A percentile compares a stretch with the other conserved stretches of the same genome.
Evolutionary conservation across 805 yeast genomes (phyloP).

Genomic region (Maudiozyma barnettii): DNA sequence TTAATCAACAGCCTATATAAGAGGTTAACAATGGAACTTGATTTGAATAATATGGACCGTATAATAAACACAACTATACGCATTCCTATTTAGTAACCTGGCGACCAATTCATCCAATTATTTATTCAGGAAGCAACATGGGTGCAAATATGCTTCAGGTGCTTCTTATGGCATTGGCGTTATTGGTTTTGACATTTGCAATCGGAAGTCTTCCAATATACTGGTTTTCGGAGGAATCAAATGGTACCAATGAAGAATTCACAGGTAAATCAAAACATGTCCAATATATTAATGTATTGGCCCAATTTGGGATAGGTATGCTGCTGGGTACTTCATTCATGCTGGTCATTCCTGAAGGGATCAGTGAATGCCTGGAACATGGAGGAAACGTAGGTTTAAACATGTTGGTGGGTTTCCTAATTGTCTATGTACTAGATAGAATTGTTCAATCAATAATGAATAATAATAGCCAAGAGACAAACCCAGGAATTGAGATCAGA

Average conservation of each 20-base stretch:
- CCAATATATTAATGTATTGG: conserved; percentile 27
- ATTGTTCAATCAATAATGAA: conserved; percentile 13
- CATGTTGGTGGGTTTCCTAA: conserved; percentile 40
- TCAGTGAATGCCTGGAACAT: conserved; percentile 31
- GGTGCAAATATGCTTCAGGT: not conserved
- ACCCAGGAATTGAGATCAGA: not conserved
- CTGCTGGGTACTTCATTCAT: conserved; percentile 45
- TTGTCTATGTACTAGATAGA: conserved; percentile 40
- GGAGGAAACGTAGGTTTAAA: conserved; percentile 37
- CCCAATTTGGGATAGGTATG: conserved; percentile 48
- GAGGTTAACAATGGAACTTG: too few relatives aligned
- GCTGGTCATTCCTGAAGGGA: conserved; percentile 51
- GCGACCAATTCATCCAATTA: too few relatives aligned
- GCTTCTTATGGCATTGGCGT: conserved; percentile 3
- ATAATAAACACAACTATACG: too few relatives aligned
- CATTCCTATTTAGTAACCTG: too few relatives aligned
- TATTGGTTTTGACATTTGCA: conserved; percentile 21
- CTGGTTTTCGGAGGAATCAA: conserved; percentile 5
- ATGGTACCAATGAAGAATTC: not conserved
- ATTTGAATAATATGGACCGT: too few relatives aligned
- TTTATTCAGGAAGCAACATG: not conserved
- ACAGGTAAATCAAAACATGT: not conserved
- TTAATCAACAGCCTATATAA: too few relatives aligned
- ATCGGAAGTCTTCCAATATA: conserved; percentile 23
- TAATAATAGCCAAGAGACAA: not conserved